Evolutionary conservation across 345 rosid genomes (phyloP).

Genomic region (Rhodomyrtus tomentosa): DNA sequence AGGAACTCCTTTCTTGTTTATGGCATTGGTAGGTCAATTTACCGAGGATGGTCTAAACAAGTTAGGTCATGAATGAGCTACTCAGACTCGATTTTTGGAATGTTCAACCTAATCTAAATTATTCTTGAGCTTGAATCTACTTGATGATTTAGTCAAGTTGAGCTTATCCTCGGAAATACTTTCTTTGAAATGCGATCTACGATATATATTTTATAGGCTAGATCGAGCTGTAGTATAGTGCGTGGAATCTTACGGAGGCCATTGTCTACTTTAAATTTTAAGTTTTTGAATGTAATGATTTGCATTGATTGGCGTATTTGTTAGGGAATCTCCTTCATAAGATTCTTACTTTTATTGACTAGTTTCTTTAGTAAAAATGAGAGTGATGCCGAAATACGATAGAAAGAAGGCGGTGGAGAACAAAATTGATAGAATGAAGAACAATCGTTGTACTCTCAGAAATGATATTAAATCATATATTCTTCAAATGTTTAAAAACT

Average conservation of each 20-base stretch:
- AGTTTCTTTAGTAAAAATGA: neutral
- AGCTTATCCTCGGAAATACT: neutral
- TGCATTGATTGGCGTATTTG: neutral
- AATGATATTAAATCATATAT: no score
- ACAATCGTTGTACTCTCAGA: no score
- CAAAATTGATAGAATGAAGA: no score
- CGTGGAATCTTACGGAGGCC: neutral
- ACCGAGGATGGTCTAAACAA: neutral
- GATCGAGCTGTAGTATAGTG: neutral
- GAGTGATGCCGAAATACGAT: no score
- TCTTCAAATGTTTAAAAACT: no score
- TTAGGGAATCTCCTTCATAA: neutral
- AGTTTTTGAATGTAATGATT: neutral
- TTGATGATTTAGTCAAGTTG: neutral
- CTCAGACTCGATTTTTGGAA: no score
- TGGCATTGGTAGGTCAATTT: neutral
- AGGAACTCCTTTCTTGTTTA: no score
- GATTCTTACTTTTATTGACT: neutral
- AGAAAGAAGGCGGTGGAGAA: no score
- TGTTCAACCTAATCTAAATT: no score
- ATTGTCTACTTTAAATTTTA: neutral
- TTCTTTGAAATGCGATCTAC: no score
- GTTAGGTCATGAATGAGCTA: neutral
- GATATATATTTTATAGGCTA: neutral
- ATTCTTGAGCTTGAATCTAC: neutral